Conservation (phyloP, 805 yeast genomes). For the Candida nitratophila region DNA sequence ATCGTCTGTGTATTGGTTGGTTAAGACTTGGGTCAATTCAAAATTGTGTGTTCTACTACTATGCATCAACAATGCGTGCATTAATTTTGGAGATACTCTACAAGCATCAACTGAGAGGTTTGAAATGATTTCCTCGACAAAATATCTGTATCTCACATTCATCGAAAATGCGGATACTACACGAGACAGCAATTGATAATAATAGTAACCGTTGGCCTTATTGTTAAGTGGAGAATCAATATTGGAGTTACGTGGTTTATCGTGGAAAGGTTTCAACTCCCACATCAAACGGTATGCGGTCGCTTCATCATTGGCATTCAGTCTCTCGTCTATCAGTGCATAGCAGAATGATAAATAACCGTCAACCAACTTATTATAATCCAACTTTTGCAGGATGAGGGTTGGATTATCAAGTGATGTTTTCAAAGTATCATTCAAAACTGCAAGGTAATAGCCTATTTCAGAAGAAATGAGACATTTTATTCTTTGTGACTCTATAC, state of each 20-base stretch:
- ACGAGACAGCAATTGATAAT: constrained; percentile 19
- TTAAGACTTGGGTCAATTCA: constrained; percentile 18
- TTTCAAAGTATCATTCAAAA: neutral
- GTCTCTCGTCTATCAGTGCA: constrained; percentile 17
- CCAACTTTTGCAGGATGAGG: neutral
- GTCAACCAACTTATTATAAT: too few species aligned
- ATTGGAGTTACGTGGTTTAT: constrained; percentile 17
- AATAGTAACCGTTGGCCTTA: constrained; percentile 20
- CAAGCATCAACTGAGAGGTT: constrained; percentile 28
- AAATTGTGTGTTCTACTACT: constrained; percentile 20
- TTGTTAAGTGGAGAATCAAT: constrained; percentile 20
- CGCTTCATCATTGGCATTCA: constrained; percentile 17
- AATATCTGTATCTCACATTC: constrained; percentile 18
- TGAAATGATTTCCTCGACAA: constrained; percentile 19
- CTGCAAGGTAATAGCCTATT: too few species aligned
- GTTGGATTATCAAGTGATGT: too few species aligned
- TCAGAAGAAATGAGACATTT: too few species aligned
- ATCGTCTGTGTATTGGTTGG: constrained; percentile 17
- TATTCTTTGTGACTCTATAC: too few species aligned
- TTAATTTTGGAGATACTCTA: constrained; percentile 23
- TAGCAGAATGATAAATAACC: constrained; percentile 22
- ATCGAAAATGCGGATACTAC: constrained; percentile 23
- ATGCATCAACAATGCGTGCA: constrained; percentile 25
- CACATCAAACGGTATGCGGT: constrained; percentile 22
- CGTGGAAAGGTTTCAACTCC: constrained; percentile 23